phyloP scores from a whole-genome alignment of 139 green algal species.

The Haematococcus lacustris region DNA sequence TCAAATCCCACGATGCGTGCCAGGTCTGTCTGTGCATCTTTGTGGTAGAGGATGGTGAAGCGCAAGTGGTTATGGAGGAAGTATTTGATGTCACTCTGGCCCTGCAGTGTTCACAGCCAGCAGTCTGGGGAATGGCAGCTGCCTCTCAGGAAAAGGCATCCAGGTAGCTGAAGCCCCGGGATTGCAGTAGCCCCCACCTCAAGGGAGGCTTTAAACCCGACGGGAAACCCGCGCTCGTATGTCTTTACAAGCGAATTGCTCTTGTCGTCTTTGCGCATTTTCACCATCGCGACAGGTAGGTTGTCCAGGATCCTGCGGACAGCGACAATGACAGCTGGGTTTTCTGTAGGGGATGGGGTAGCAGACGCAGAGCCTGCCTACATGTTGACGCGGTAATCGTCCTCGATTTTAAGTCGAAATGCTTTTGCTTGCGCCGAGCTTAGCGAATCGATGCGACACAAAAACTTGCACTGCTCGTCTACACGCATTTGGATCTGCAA shows the following conservation, averaged over 20 bases:
- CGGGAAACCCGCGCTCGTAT: conserved; percentile 91
- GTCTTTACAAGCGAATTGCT: conserved; percentile 69
- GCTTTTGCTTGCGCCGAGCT: conserved; percentile 61
- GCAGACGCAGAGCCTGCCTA: conserved; percentile 27
- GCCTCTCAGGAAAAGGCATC: background rate
- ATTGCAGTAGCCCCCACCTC: conserved; percentile 28
- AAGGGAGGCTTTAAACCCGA: conserved; percentile 75
- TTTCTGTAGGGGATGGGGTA: too few species aligned
- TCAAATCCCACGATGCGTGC: conserved; percentile 95
- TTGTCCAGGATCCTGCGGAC: conserved; percentile 98
- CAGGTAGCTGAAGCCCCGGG: background rate
- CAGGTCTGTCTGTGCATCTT: conserved; percentile 74
- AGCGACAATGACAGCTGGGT: too few species aligned
- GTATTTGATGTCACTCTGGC: conserved; percentile 59
- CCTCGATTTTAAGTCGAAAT: conserved; percentile 77
- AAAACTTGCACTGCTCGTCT: conserved; percentile 90
- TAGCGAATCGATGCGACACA: conserved; percentile 80
- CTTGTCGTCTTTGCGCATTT: conserved; percentile 64
- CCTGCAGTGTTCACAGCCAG: too few species aligned
- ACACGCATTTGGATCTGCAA: conserved; percentile 81
- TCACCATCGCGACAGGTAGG: conserved; percentile 89
- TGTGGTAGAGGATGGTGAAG: conserved; percentile 96
- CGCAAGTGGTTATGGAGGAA: conserved; percentile 95
- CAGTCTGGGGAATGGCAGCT: too few species aligned
- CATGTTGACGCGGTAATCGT: conserved; percentile 99